Conservation (phyloP, 306 rosid species). For the Casuarina equisetifolia region DNA sequence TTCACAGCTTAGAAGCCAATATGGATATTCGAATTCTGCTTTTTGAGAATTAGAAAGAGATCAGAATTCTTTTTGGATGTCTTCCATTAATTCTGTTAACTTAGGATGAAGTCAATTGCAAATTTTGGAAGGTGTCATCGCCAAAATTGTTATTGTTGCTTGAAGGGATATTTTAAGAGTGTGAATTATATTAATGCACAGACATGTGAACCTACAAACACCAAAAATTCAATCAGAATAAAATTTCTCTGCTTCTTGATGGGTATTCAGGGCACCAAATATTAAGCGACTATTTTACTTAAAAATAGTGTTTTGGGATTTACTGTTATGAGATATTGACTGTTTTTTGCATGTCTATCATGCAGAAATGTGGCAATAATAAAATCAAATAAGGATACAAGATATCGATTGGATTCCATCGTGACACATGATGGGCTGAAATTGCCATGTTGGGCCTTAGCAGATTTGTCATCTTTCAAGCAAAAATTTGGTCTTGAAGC, state of each 20-base stretch:
- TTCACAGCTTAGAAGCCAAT: neutral
- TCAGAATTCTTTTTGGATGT: neutral
- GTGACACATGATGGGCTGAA: slow-evolving; percentile 89
- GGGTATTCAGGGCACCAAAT: neutral
- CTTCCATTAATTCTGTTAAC: neutral
- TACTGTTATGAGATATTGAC: slow-evolving; percentile 8
- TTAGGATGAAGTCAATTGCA: neutral
- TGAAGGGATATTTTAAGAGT: neutral
- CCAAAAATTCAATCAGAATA: neutral
- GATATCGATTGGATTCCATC: slow-evolving; percentile 84
- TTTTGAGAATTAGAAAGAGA: neutral
- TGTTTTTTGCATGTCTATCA: slow-evolving; percentile 19
- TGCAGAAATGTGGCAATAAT: slow-evolving; percentile 77
- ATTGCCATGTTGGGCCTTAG: slow-evolving; percentile 76
- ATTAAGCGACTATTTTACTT: neutral
- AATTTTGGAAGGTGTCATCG: neutral
- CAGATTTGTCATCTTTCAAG: slow-evolving; percentile 68
- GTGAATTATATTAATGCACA: neutral
- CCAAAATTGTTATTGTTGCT: neutral
- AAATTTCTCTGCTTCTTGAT: neutral
- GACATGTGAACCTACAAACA: neutral
- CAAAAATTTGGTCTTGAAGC: slow-evolving; percentile 68
- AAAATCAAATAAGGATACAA: slow-evolving; percentile 87
- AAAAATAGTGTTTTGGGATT: neutral
- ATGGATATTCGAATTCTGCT: neutral